Evolutionary conservation across 805 yeast species (phyloP).

Genomic region (Myxozyma udenii): DNA sequence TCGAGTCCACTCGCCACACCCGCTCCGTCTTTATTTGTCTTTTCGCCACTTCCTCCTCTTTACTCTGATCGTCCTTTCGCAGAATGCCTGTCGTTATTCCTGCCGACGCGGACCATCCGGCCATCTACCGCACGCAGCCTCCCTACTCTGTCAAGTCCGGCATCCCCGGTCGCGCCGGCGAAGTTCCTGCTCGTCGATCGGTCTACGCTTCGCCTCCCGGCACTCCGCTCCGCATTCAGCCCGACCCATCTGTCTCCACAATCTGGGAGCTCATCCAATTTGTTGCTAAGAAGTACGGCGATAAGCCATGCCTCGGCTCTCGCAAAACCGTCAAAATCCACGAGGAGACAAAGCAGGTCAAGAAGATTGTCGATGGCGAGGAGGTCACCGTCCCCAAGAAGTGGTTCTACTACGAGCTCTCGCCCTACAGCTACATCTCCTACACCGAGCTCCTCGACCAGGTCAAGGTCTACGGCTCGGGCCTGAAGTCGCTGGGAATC

Average conservation of each 20-base stretch:
- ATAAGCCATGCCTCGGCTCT: constrained; percentile 64
- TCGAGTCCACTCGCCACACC: too few relatives aligned
- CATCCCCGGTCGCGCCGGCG: constrained; percentile 14
- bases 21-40: too few relatives aligned
- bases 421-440: constrained; percentile 64
- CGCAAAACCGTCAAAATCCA: constrained; percentile 73
- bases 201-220: constrained; percentile 21
- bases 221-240: constrained; percentile 50
- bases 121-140: constrained; percentile 13
- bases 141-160: constrained; percentile 26
- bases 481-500: constrained; percentile 71
- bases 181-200: constrained; percentile 21
- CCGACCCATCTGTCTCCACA: constrained; percentile 60
- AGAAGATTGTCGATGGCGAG: constrained; percentile 75
- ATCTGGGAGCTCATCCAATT: constrained; percentile 67
- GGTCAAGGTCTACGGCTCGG: constrained; percentile 62
- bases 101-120: constrained; percentile 21
- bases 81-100: constrained; percentile 18
- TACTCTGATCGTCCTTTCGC: not conserved
- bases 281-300: constrained; percentile 56
- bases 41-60: not conserved
- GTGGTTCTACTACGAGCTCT: constrained; percentile 81
- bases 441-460: constrained; percentile 54
- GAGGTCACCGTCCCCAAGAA: constrained; percentile 69
- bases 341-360: constrained; percentile 68